These are phyloP conservation scores for Chenopodium quinoa DNA, from an alignment of 148 eudicot genomes.

Conservation along the genomic window DNA sequence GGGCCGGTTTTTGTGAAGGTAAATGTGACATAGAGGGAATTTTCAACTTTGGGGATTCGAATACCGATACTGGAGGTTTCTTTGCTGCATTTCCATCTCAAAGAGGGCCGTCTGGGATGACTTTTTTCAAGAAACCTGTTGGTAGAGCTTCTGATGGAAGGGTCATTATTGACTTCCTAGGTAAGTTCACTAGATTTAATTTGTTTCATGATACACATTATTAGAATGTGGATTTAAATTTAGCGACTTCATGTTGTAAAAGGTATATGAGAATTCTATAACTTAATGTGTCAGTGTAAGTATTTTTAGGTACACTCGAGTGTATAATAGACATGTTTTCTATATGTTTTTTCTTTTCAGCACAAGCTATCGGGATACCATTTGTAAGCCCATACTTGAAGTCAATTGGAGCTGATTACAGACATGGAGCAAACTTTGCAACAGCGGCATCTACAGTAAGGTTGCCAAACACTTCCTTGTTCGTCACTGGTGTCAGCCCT, in stretches of 20 bases:
- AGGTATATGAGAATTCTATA: neutral
- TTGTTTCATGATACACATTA: neutral
- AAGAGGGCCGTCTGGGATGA: slow-evolving; percentile 60
- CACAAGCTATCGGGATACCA: slow-evolving; percentile 74
- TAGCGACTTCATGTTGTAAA: neutral
- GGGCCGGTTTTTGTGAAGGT: slow-evolving; percentile 19
- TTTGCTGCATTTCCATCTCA: slow-evolving; percentile 69
- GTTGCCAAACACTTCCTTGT: slow-evolving; percentile 69
- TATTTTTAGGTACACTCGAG: neutral
- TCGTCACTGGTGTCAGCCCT: slow-evolving; percentile 86
- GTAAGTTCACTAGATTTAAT: slow-evolving; percentile 26
- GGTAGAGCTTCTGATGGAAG: slow-evolving; percentile 84
- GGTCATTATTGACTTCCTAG: slow-evolving; percentile 74
- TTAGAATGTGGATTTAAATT: too few species aligned
- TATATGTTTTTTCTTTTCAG: slow-evolving; percentile 29
- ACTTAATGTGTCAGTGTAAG: too few species aligned
- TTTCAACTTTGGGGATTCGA: slow-evolving; percentile 89
- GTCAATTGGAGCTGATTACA: slow-evolving; percentile 73
- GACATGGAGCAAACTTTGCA: slow-evolving; percentile 85
- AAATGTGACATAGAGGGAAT: slow-evolving; percentile 72
- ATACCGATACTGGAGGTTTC: slow-evolving; percentile 83
- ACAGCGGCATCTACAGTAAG: slow-evolving; percentile 79
- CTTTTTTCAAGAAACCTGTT: slow-evolving; percentile 62
- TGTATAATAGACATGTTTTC: too few species aligned
- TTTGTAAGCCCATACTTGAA: slow-evolving; percentile 82